These are phyloP conservation scores for Salix brachista DNA, from an alignment of 345 rosid species.

Conservation along the genomic window DNA sequence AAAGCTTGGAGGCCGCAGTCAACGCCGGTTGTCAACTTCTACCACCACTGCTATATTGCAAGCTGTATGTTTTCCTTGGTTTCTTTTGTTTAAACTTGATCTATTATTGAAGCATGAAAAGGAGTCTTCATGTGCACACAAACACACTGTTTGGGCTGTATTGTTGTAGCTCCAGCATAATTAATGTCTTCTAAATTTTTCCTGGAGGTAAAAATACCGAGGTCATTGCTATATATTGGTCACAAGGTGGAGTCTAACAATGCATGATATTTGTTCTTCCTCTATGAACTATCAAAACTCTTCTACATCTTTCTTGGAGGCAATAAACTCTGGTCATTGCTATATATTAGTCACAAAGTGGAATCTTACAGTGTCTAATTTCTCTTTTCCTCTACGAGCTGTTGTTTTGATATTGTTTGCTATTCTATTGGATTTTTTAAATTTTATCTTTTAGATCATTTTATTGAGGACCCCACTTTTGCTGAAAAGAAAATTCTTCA, in stretches of 20 bases:
- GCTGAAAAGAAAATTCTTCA: too few species aligned
- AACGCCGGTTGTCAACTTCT: conserved; percentile 68
- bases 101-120: conserved; percentile 7
- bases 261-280: background rate
- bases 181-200: background rate
- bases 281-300: too few species aligned
- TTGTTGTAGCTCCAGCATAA: background rate
- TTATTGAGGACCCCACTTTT: background rate
- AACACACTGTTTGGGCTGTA: background rate
- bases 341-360: too few species aligned
- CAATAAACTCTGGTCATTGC: too few species aligned
- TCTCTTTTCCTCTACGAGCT: too few species aligned
- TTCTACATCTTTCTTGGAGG: too few species aligned
- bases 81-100: conserved; percentile 6
- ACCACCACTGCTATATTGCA: conserved; percentile 64
- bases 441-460: background rate
- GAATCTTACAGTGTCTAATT: too few species aligned
- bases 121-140: background rate
- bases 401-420: too few species aligned
- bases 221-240: background rate
- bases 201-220: background rate
- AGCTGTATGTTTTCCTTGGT: conserved; percentile 53
- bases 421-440: too few species aligned
- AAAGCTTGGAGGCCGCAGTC: conserved; percentile 96
- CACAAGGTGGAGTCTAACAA: background rate